Conservation (phyloP, 164 flowering plant genomes). For the Nymphaea colorata region DNA sequence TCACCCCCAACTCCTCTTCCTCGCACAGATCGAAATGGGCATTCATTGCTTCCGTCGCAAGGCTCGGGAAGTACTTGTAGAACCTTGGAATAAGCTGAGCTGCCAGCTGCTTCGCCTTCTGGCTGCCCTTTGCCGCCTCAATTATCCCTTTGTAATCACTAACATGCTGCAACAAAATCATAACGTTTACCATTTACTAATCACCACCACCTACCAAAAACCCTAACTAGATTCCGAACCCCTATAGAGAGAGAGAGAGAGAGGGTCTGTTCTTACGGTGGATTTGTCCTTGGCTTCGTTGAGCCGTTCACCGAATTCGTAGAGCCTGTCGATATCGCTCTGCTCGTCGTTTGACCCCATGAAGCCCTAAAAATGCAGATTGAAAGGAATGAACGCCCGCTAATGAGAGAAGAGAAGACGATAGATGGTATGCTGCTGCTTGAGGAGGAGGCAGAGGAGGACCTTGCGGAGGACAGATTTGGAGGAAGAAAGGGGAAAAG, state of each 20-base stretch:
- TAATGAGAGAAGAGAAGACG: background rate
- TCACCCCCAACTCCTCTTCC: conserved; percentile 68
- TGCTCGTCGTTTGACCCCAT: conserved; percentile 36
- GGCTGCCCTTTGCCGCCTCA: conserved; percentile 55
- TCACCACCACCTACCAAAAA: conserved; percentile 2
- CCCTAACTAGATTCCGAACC: conserved; percentile 4
- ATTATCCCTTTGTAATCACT: conserved; percentile 77
- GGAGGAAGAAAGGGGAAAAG: background rate
- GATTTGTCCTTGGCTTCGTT: conserved; percentile 89
- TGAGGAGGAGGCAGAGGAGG: background rate
- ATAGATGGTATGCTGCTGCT: background rate
- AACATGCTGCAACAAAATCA: conserved; percentile 33
- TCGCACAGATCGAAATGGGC: conserved; percentile 75
- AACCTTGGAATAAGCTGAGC: conserved; percentile 93
- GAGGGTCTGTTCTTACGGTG: conserved; percentile 27
- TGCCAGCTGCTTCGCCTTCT: conserved; percentile 80
- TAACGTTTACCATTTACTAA: background rate
- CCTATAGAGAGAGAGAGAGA: background rate
- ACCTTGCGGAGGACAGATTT: no score
- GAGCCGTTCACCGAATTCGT: conserved; percentile 88
- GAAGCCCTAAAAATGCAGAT: background rate
- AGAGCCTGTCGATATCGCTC: conserved; percentile 75
- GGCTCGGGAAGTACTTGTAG: conserved; percentile 76
- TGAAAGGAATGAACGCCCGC: background rate
- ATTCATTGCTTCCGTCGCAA: conserved; percentile 41